Percentiles rank a stretch among this genome's conserved stretches.
Conservation (phyloP, 345 rosid species). For the Cochlearia excelsa region DNA sequence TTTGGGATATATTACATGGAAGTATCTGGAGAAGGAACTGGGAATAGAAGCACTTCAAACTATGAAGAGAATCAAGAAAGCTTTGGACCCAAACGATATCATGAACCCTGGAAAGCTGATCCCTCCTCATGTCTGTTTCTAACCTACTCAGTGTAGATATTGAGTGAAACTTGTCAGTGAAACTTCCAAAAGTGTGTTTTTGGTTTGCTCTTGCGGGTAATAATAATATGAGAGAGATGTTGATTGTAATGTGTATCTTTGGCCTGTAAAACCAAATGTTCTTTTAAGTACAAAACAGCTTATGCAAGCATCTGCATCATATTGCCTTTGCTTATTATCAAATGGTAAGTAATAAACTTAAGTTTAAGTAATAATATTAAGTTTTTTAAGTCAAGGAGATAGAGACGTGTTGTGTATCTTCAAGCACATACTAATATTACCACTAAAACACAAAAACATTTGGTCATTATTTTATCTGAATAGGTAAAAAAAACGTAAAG, state of each 20-base stretch:
- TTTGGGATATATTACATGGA: neutral
- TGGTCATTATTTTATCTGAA: neutral
- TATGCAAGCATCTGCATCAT: slow-evolving; percentile 19
- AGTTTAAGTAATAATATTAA: too few relatives aligned
- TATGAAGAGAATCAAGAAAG: slow-evolving; percentile 74
- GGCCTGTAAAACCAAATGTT: slow-evolving; percentile 6
- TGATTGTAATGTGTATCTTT: slow-evolving; percentile 1
- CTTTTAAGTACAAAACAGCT: slow-evolving; percentile 21
- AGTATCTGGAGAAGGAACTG: slow-evolving; percentile 88
- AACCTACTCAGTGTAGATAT: slow-evolving; percentile 17
- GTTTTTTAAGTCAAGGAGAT: too few relatives aligned
- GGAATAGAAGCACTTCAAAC: slow-evolving; percentile 78
- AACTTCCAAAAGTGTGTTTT: slow-evolving; percentile 1
- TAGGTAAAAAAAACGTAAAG: neutral
- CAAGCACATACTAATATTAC: slow-evolving; percentile 6
- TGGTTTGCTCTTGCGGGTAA: slow-evolving; percentile 11
- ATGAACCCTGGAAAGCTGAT: slow-evolving; percentile 97
- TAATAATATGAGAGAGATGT: slow-evolving; percentile 13
- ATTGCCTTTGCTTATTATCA: slow-evolving; percentile 4
- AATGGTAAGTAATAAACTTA: too few relatives aligned
- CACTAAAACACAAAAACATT: slow-evolving; percentile 14
- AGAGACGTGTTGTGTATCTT: too few relatives aligned
- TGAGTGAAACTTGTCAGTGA: neutral
- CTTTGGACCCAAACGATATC: slow-evolving; percentile 80
- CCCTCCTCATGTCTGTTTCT: slow-evolving; percentile 85